Evolutionary conservation across 352 stramenopile species (phyloP).

Genomic region (Pythium pectinolyticum): DNA sequence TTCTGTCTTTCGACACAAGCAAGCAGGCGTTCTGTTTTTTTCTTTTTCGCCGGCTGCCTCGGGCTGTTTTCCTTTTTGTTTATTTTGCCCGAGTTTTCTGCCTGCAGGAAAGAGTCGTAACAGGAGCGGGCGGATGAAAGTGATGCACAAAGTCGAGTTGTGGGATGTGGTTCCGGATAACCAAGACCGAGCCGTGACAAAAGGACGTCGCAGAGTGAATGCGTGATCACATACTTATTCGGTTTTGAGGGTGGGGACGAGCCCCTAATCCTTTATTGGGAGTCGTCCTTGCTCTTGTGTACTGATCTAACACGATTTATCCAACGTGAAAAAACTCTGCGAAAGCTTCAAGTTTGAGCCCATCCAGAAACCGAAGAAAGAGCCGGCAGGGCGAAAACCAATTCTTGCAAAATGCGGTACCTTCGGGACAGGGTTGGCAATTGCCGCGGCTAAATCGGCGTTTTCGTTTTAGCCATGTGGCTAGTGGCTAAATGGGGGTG

Average conservation of each 20-base stretch:
- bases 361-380: too few relatives aligned
- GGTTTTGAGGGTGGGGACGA: constrained; percentile 7
- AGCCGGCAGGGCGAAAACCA: too few relatives aligned
- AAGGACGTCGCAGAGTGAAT: constrained; percentile 8
- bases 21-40: constrained; percentile 31
- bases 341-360: constrained; percentile 5
- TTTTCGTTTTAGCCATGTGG: too few relatives aligned
- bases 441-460: too few relatives aligned
- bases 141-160: constrained; percentile 25
- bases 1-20: constrained; percentile 11
- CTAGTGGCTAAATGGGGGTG: too few relatives aligned
- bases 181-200: not conserved
- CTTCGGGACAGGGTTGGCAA: too few relatives aligned
- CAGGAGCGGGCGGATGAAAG: constrained; percentile 19
- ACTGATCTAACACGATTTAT: not conserved
- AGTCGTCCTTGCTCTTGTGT: not conserved
- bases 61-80: constrained; percentile 29
- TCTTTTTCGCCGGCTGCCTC: constrained; percentile 26
- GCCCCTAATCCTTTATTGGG: not conserved
- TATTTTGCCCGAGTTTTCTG: not conserved
- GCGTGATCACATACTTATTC: not conserved
- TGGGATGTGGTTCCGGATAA: constrained; percentile 21
- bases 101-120: not conserved
- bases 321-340: not conserved
- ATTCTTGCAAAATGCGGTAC: too few relatives aligned